Evolutionary conservation across 495 filamentous ascomycete genomes (phyloP).

Genomic region (Xylaria castorea): DNA sequence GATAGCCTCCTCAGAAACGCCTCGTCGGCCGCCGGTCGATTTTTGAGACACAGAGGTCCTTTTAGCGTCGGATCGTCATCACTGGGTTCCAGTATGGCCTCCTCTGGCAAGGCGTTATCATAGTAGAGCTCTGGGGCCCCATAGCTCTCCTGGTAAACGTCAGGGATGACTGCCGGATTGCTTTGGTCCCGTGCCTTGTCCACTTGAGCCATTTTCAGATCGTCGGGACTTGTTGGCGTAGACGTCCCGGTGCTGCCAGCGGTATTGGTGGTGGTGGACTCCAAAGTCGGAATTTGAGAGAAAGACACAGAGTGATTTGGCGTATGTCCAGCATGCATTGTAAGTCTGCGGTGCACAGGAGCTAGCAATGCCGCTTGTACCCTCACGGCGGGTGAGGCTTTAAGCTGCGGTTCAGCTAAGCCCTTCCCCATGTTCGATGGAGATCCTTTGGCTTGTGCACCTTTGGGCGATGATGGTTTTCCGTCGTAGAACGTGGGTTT

Average conservation of each 20-base stretch:
- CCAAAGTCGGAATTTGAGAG: conserved; percentile 43
- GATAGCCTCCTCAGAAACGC: conserved; percentile 51
- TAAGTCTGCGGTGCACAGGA: conserved; percentile 50
- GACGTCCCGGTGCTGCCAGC: conserved; percentile 46
- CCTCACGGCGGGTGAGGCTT: conserved; percentile 41
- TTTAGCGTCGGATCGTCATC: conserved; percentile 48
- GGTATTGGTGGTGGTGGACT: conserved; percentile 45
- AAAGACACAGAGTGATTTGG: conserved; percentile 55
- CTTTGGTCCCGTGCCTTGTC: conserved; percentile 19
- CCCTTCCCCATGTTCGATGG: conserved; percentile 33
- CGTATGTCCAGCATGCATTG: conserved; percentile 58
- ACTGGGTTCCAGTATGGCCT: conserved; percentile 30
- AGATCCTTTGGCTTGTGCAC: conserved; percentile 34
- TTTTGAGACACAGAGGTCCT: conserved; percentile 53
- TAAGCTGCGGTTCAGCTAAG: conserved; percentile 21
- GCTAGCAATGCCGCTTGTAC: conserved; percentile 50
- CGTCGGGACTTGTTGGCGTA: conserved; percentile 40
- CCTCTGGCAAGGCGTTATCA: background rate
- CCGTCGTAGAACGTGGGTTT: conserved; percentile 51
- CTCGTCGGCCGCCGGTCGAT: conserved; percentile 55
- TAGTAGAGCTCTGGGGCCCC: background rate
- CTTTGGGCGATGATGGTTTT: conserved; percentile 28
- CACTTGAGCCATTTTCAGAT: background rate
- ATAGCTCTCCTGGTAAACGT: background rate
- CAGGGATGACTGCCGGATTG: background rate